Base-by-base conservation (phyloP, 2,329 filamentous ascomycete species). In the Daldinia sp. region DNA sequence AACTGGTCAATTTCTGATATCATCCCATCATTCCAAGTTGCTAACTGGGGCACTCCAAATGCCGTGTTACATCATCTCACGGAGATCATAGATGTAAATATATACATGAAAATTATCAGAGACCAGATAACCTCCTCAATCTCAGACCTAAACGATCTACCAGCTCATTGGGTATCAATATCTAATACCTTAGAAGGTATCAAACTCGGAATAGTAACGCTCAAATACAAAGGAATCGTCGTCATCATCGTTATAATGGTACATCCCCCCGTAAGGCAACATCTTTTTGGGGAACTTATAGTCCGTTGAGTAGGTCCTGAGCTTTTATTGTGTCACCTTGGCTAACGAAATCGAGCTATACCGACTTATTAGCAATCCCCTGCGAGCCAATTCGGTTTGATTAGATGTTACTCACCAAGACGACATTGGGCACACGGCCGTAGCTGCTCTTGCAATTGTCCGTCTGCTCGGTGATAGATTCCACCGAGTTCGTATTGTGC, bases 401-500 rank as follows among this genome's bases (percentile, higher is more conserved):
- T 8, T 47, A 37, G 7, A 8, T 32, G 1, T 1, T 21, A 53
- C 77, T 73, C 64, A 80, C 79, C 56, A 81, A 57, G 17, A 81
- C 73, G 11, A 79, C 74, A 54, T 79, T 79, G 1, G 77, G 76
- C 21, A 63, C 51, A 13, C 75, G 72, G 4, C 74, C 73, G 34
- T 75, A 72, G 15, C 66, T 69, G 13, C 53, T 52, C 15, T 66
- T 63, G 64, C 78, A 80, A 13, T 76, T 71, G 17, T 72, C 63
- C 1, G 75, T 68, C 64, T 79, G 77, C 1, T 84, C 84, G 0
- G 70, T 73, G 13, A 79, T 78, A 0, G 80, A 81, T 0, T 81
- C 79, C 1, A 80, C 77, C 8, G 84, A 81, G 9, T 83, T 84
- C 39, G 74, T 85, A 27, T 78, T 78, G 1, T 77, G 70, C 3